Evolutionary conservation across 2,329 filamentous ascomycete genomes (phyloP).

Genomic region (Penicillium verrucosum): DNA sequence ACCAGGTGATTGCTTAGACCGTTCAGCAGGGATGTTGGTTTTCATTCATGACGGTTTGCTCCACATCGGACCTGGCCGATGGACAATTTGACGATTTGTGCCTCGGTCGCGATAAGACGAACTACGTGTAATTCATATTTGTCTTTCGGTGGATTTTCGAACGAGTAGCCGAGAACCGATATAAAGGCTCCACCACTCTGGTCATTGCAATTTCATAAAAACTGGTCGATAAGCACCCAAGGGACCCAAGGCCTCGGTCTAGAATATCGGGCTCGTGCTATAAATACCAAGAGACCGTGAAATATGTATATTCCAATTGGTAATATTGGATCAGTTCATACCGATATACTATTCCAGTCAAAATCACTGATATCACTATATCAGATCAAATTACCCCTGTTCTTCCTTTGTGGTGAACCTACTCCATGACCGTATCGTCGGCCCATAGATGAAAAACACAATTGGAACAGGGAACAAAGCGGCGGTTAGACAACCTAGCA

Average conservation of each 20-base stretch:
- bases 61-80: conserved; percentile 8
- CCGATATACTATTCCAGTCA: too few relatives aligned
- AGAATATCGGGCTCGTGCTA: too few relatives aligned
- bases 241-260: too few relatives aligned
- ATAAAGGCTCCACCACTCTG: background rate
- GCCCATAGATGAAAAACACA: conserved; percentile 45
- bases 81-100: background rate
- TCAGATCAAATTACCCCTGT: background rate
- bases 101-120: background rate
- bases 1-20: background rate
- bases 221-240: background rate
- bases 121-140: background rate
- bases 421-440: conserved; percentile 40
- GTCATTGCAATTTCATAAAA: background rate
- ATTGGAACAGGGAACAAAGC: conserved; percentile 42
- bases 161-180: background rate
- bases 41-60: background rate
- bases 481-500: conserved; percentile 28
- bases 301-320: background rate
- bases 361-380: background rate
- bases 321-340: background rate
- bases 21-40: background rate
- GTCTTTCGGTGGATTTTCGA: background rate
- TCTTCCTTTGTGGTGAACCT: conserved; percentile 27
- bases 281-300: too few relatives aligned